Evolutionary conservation across 1,284 basidiomycete genomes (phyloP).

Genomic region (Ustilago trichophora): DNA sequence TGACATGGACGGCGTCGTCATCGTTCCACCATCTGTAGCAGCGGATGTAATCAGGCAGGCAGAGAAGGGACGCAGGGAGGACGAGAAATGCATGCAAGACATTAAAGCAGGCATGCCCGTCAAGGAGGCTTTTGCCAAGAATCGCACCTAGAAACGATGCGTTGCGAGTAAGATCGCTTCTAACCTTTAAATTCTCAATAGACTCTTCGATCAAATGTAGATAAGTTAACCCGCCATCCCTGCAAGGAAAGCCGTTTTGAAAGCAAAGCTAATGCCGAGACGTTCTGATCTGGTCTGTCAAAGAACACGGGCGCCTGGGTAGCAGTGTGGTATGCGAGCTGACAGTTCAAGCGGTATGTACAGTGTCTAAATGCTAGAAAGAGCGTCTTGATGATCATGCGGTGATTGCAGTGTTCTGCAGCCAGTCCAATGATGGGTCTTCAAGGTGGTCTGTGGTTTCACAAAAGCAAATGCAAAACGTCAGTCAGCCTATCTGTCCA

Average conservation of each 20-base stretch:
- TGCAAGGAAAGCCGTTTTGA: too few relatives aligned
- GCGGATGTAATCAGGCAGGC: conserved; percentile 75
- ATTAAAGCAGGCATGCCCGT: conserved; percentile 79
- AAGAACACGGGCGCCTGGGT: too few relatives aligned
- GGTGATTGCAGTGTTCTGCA: conserved; percentile 33
- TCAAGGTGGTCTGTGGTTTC: conserved; percentile 38
- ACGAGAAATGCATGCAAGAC: conserved; percentile 79
- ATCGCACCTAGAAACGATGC: conserved; percentile 73
- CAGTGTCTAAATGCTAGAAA: background rate
- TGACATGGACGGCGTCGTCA: conserved; percentile 89
- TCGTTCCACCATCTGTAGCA: conserved; percentile 74
- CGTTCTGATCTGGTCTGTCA: too few relatives aligned
- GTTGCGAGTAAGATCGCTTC: background rate
- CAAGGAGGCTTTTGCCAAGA: conserved; percentile 78
- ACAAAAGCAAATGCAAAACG: background rate
- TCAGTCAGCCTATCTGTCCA: background rate
- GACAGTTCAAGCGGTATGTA: background rate
- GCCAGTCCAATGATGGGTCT: conserved; percentile 37
- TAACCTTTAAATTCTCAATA: too few relatives aligned
- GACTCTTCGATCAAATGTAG: too few relatives aligned
- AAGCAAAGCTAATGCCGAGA: background rate
- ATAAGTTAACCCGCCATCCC: background rate
- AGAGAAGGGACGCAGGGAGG: conserved; percentile 74
- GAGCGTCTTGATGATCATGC: background rate
- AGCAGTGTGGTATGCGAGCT: background rate